Conservation (phyloP, 225 moss, liverwort and hornwort species). For the Marchantia paleacea region DNA sequence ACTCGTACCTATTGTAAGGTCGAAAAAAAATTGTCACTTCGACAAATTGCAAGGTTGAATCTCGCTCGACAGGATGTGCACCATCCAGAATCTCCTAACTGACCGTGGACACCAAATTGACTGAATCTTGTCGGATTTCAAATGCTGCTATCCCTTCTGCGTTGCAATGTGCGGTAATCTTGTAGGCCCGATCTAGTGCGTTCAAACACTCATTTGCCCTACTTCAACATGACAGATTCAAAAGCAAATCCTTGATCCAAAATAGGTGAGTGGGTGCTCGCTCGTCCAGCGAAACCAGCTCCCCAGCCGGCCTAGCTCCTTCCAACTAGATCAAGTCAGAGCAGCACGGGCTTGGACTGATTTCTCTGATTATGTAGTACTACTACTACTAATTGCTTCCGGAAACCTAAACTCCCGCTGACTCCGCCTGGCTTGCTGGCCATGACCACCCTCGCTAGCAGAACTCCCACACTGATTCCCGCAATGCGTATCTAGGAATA, state of each 20-base stretch:
- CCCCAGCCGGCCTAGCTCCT: background rate
- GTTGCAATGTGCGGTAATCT: constrained; percentile 1
- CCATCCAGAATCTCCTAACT: background rate
- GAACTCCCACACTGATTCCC: background rate
- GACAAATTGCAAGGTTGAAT: background rate
- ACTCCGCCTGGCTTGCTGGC: background rate
- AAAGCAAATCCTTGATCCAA: background rate
- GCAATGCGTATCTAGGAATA: background rate
- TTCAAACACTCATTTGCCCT: background rate
- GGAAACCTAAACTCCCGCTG: background rate
- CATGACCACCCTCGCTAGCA: background rate
- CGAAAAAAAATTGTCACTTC: background rate
- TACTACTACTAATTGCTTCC: background rate
- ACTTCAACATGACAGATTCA: background rate
- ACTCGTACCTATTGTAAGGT: background rate
- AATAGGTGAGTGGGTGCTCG: background rate
- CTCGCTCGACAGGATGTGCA: background rate
- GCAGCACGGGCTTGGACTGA: background rate
- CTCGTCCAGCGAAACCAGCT: background rate
- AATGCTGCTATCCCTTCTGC: background rate
- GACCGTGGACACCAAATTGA: background rate
- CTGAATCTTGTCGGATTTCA: background rate
- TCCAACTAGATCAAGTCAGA: background rate
- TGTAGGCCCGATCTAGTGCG: background rate
- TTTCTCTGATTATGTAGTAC: background rate